Base-by-base conservation (phyloP, 148 eudicot genomes). In the Rheum nobile region DNA sequence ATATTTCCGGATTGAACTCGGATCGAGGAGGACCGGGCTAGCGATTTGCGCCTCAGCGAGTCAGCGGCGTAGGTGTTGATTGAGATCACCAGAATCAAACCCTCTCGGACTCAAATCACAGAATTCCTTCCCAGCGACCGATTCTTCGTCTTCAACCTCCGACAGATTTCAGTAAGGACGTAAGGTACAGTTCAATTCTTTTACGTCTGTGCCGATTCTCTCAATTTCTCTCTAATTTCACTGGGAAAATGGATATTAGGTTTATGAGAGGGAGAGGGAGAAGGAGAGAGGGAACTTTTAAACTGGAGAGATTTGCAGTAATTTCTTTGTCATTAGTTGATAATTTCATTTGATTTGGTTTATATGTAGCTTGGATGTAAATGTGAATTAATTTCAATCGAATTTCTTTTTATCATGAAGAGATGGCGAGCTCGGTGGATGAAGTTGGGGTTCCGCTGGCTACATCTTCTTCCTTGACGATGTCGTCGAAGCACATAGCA, bases 401-500 rank as follows among this genome's bases (percentile, higher is more conserved):
- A 65, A 5, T 17, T 65, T 65, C n/a, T 65, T 31, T 14, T 65
- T 4, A 31, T 65, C 22, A 9, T 37, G 6, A 34, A 46, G 59
- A 47, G 72, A 85, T 85, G 90, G 84, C 82, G 46, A 85, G 82
- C 78, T 38, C 76, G 3, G 83, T 75, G 76, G 79, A 81, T 71
- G 79, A 69, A 57, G 59, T 50, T n/a, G 89, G 83, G 77, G 80
- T 79, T 75, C 88, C 88, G 75, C 41, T 88, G 65, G 90, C 93
- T 31, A 86, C 87, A 17, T 88, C 93, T 47, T 80, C 93, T 8
- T 79, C 82, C 6, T 70, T 88, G 69, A 88, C 84, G 88, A 77
- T 90, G 48, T 70, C 88, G 42, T 82, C 88, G 48, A 86, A 86
- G 76, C 93, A 88, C 81, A 82, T 88, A 54, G 85, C 80, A 21